Percentiles rank a stretch among this genome's conserved stretches.
phyloP scores from a whole-genome alignment of 2,329 filamentous ascomycete species.

The Xylariales sp. region DNA sequence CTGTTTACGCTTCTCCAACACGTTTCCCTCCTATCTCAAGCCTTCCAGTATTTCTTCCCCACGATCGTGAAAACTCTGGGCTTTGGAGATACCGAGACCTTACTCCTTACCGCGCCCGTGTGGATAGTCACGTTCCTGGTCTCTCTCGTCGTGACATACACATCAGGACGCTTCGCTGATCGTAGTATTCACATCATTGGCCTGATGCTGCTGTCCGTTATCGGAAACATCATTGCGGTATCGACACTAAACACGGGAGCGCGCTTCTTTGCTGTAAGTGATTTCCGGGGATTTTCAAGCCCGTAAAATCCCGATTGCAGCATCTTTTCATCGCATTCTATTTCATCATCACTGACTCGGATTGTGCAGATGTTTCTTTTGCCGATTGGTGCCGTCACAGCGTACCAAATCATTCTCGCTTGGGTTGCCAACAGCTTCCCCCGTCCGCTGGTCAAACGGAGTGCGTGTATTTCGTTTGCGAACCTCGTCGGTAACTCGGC shows the following conservation, averaged over 20 bases:
- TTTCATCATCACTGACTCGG: not conserved
- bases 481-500: conserved; percentile 73
- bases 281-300: not conserved
- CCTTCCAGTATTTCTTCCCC: conserved; percentile 75
- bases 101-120: conserved; percentile 68
- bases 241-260: conserved; percentile 61
- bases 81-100: conserved; percentile 64
- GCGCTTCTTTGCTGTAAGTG: conserved; percentile 64
- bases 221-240: conserved; percentile 67
- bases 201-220: conserved; percentile 62
- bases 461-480: conserved; percentile 73
- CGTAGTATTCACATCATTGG: conserved; percentile 67
- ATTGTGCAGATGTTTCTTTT: conserved; percentile 64
- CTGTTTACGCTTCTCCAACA: conserved; percentile 67
- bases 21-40: conserved; percentile 62
- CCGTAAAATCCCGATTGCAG: not conserved
- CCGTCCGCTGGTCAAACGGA: conserved; percentile 74
- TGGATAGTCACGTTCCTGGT: conserved; percentile 66
- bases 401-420: conserved; percentile 71
- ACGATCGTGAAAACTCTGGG: conserved; percentile 71
- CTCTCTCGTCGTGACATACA: conserved; percentile 66
- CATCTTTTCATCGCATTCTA: not conserved
- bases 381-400: conserved; percentile 64
- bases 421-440: conserved; percentile 77
- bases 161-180: conserved; percentile 64